A percentile compares a stretch with the other conserved stretches of the same genome.
These are phyloP conservation scores for Chamaecrista fasciculata DNA, from an alignment of 306 rosid species.

Conservation along the genomic window DNA sequence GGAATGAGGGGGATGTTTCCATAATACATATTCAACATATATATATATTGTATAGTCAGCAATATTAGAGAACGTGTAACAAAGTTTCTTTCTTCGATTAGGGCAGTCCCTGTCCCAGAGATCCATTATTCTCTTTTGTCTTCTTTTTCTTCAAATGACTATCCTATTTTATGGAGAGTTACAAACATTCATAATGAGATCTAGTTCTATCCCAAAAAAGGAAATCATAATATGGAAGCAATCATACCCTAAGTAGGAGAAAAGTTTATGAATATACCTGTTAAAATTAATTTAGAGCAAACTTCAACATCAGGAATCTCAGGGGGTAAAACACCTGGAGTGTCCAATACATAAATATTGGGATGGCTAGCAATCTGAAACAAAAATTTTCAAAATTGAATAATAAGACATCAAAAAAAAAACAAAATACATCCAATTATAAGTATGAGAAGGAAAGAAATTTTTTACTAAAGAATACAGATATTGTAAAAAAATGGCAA, in stretches of 20 bases:
- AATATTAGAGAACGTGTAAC: not conserved
- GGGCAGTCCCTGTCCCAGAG: slow-evolving; percentile 2
- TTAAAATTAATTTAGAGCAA: slow-evolving; percentile 68
- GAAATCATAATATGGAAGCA: not conserved
- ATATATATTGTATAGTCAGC: not conserved
- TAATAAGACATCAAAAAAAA: not conserved
- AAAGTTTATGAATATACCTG: slow-evolving; percentile 50
- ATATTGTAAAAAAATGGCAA: not conserved
- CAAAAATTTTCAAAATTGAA: slow-evolving; percentile 22
- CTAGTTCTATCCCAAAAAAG: not conserved
- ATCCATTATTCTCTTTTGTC: not conserved
- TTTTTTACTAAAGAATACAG: not conserved
- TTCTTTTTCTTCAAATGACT: not conserved
- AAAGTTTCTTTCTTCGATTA: not conserved
- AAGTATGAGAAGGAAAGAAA: not conserved
- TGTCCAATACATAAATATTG: slow-evolving; percentile 78
- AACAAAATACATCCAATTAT: not conserved
- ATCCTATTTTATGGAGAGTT: not conserved
- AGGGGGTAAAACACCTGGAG: slow-evolving; percentile 79
- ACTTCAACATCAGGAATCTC: slow-evolving; percentile 52
- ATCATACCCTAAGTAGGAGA: slow-evolving; percentile 22
- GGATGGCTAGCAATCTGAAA: slow-evolving; percentile 94
- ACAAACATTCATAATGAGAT: slow-evolving; percentile 2
- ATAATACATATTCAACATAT: slow-evolving; percentile 10
- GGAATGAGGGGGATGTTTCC: not conserved